These are phyloP conservation scores for Malus hybrid DNA, from an alignment of 331 rosid species.

Conservation along the genomic window DNA sequence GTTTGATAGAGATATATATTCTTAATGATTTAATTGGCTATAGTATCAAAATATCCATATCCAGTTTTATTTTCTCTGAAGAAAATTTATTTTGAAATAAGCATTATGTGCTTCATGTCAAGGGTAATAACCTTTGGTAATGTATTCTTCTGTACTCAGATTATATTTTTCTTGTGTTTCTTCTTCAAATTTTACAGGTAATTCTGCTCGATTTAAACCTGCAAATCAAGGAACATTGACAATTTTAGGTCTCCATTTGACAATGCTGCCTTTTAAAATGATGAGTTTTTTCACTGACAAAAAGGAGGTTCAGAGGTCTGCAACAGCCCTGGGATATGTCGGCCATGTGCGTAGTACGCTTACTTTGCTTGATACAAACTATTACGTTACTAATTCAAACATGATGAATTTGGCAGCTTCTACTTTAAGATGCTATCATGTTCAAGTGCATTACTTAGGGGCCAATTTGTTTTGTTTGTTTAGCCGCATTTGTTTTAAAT, in stretches of 20 bases:
- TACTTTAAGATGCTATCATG: not conserved
- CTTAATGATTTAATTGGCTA: not conserved
- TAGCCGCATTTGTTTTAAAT: not conserved
- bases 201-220: constrained; percentile 53
- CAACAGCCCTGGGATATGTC: constrained; percentile 88
- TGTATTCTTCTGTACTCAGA: not conserved
- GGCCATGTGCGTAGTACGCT: constrained; percentile 75
- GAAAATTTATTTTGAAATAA: not conserved
- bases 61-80: not conserved
- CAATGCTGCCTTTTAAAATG: constrained; percentile 72
- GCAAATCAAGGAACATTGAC: constrained; percentile 71
- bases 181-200: constrained; percentile 35
- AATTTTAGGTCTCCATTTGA: constrained; percentile 79
- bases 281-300: constrained; percentile 84
- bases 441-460: not conserved
- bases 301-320: constrained; percentile 85
- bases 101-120: not conserved
- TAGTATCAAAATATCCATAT: not conserved
- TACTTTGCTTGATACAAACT: constrained; percentile 4
- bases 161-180: constrained; percentile 10
- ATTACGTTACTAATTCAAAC: constrained; percentile 1
- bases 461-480: not conserved
- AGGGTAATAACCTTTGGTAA: not conserved
- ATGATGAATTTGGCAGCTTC: not conserved
- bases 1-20: not conserved